Evolutionary conservation across 805 yeast genomes (phyloP).

Genomic region (Saturnispora saitoi): DNA sequence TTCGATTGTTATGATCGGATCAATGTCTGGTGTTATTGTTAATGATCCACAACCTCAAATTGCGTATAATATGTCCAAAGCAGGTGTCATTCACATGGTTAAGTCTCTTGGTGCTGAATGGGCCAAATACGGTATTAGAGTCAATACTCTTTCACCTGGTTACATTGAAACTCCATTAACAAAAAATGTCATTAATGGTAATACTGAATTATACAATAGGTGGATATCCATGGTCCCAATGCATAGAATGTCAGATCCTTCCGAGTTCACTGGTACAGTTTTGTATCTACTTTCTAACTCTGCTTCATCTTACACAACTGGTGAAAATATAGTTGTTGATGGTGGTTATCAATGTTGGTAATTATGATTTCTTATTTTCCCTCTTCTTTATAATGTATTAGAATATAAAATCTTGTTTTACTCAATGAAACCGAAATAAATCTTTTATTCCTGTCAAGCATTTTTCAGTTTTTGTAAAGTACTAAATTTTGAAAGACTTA

Average conservation of each 20-base stretch:
- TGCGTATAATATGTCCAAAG: constrained; percentile 79
- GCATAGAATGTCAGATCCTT: constrained; percentile 79
- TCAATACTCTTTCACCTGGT: constrained; percentile 73
- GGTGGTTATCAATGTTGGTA: constrained; percentile 86
- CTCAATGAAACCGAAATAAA: too few relatives aligned
- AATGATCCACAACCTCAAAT: constrained; percentile 75
- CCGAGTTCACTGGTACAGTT: constrained; percentile 71
- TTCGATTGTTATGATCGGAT: constrained; percentile 62
- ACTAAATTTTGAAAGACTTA: too few relatives aligned
- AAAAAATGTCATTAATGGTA: constrained; percentile 55
- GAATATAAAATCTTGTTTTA: background rate
- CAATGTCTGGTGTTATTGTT: constrained; percentile 72
- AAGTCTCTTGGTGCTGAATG: constrained; percentile 73
- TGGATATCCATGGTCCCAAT: constrained; percentile 71
- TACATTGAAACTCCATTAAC: constrained; percentile 76
- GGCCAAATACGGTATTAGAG: constrained; percentile 69
- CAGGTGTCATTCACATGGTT: constrained; percentile 76
- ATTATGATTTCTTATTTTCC: constrained; percentile 2
- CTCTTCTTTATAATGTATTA: background rate
- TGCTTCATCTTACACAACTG: constrained; percentile 76
- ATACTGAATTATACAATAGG: constrained; percentile 50
- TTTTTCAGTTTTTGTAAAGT: too few relatives aligned
- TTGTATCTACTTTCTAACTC: constrained; percentile 62
- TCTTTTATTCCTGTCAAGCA: too few relatives aligned
- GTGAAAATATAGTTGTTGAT: constrained; percentile 74